Conservation (phyloP, 2,329 filamentous ascomycete species). For the Sporothrix brasiliensis region DNA sequence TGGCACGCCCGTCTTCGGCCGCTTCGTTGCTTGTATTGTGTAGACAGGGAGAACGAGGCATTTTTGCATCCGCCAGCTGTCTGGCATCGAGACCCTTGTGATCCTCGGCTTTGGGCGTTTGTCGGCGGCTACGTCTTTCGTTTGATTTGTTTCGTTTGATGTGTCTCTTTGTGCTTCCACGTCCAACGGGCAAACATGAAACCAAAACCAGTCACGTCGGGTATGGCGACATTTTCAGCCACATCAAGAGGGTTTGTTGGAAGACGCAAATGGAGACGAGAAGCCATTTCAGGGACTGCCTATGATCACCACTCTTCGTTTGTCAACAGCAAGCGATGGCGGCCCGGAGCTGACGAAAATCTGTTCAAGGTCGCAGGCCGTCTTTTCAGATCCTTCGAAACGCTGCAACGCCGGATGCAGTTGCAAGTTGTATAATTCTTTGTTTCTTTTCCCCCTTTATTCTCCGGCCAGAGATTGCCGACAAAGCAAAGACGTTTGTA, state of each 20-base stretch:
- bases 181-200: neutral
- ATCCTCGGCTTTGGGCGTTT: neutral
- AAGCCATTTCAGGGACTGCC: neutral
- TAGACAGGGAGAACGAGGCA: neutral
- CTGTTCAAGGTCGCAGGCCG: neutral
- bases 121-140: neutral
- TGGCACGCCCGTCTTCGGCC: neutral
- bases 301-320: neutral
- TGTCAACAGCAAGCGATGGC: neutral
- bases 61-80: neutral
- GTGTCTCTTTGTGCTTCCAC: neutral
- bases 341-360: neutral
- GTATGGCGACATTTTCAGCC: neutral
- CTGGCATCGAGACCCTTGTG: neutral
- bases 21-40: neutral
- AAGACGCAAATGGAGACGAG: neutral
- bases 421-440: neutral
- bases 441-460: neutral
- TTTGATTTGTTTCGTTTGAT: neutral
- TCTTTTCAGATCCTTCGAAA: neutral
- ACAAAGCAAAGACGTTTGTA: neutral
- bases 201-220: constrained; percentile 16
- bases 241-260: constrained; percentile 9
- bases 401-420: constrained; percentile 3
- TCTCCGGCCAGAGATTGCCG: neutral